Evolutionary conservation across 208 protist genomes (phyloP).

Genomic region (Crithidia bombi): DNA sequence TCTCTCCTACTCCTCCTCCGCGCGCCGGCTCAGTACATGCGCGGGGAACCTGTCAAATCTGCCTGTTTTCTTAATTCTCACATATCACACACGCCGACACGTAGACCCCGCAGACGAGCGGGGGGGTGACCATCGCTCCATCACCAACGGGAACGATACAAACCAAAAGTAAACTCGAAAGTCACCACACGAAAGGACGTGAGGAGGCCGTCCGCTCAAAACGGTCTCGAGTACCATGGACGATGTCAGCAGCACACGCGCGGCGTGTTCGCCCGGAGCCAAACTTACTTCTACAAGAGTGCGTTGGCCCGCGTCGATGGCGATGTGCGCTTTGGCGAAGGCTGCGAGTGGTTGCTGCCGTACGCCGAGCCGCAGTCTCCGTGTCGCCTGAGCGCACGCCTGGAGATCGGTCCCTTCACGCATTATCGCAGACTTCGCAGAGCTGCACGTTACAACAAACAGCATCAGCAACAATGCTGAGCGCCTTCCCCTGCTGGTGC

Average conservation of each 20-base stretch:
- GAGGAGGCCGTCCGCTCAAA: too few relatives aligned
- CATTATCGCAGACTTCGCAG: conserved; percentile 53
- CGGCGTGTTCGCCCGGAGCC: conserved; percentile 1
- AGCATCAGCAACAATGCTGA: not conserved
- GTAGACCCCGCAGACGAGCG: too few relatives aligned
- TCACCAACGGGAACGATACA: too few relatives aligned
- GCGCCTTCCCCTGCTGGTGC: not conserved
- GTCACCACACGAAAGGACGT: too few relatives aligned
- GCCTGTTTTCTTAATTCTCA: too few relatives aligned
- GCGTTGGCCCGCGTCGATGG: conserved; percentile 40
- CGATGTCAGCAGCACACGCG: not conserved
- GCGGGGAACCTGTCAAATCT: too few relatives aligned
- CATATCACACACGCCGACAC: too few relatives aligned
- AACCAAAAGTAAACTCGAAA: too few relatives aligned
- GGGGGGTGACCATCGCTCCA: too few relatives aligned
- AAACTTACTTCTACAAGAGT: conserved; percentile 36
- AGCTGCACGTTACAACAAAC: conserved; percentile 21
- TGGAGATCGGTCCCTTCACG: conserved; percentile 45
- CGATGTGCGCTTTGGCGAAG: conserved; percentile 45
- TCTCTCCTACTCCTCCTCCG: too few relatives aligned
- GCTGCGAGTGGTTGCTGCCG: conserved; percentile 61
- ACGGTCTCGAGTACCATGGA: not conserved
- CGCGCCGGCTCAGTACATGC: too few relatives aligned
- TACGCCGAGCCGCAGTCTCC: conserved; percentile 47
- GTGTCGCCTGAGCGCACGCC: conserved; percentile 19